Percentiles rank a stretch among this genome's conserved stretches.
phyloP scores from a whole-genome alignment of 2,329 filamentous ascomycete genomes.

The Cladophialophora bantiana region DNA sequence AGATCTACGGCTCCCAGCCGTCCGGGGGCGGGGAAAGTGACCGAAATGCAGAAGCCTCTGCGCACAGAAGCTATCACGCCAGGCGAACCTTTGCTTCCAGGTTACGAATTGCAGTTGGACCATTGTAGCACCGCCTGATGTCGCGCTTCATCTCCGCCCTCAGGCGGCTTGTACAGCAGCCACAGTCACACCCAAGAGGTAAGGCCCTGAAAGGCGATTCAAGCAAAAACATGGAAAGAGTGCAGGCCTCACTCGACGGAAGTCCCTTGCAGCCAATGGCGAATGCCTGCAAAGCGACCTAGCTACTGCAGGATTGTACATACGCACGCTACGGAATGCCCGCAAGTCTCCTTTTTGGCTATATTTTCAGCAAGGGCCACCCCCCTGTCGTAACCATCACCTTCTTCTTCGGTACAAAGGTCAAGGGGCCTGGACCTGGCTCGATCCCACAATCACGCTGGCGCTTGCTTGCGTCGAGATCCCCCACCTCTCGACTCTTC shows the following conservation, averaged over 20 bases:
- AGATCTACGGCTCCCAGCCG: neutral
- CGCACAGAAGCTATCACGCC: neutral
- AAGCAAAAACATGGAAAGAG: neutral
- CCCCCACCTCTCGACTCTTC: neutral
- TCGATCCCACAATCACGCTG: neutral
- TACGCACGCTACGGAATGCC: neutral
- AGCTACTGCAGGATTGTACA: neutral
- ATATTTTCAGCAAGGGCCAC: neutral
- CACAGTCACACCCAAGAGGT: neutral
- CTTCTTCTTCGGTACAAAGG: neutral
- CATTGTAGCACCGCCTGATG: conserved; percentile 11
- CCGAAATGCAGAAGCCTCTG: neutral
- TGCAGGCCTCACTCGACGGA: neutral
- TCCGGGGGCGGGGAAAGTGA: neutral
- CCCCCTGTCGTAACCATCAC: neutral
- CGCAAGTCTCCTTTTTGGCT: neutral
- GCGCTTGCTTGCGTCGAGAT: neutral
- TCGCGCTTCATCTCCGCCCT: conserved; percentile 15
- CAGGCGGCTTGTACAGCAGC: neutral
- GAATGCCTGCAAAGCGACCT: neutral
- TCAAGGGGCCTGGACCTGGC: neutral
- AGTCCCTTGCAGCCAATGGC: neutral
- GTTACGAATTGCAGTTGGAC: neutral
- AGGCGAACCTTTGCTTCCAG: neutral
- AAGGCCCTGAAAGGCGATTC: neutral